phyloP scores from a whole-genome alignment of 1,284 basidiomycete species.

The Cystobasidium slooffiae region DNA sequence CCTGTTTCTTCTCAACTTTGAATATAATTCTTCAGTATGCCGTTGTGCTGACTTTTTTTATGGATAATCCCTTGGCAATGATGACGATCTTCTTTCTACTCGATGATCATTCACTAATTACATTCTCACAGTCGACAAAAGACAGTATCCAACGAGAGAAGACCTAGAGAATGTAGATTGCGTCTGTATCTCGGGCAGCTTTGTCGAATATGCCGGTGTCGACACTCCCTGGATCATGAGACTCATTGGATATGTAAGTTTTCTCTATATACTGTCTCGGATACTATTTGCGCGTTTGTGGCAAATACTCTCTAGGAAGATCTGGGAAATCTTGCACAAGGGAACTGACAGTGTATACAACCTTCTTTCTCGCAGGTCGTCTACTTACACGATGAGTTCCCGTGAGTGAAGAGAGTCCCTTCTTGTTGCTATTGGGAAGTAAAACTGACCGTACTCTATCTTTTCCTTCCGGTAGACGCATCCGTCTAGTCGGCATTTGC shows the following conservation, averaged over 20 bases:
- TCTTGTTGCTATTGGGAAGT: neutral
- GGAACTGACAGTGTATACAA: neutral
- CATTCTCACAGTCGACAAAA: conserved; percentile 46
- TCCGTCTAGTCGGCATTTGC: conserved; percentile 51
- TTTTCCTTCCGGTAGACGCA: conserved; percentile 37
- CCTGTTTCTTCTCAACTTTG: neutral
- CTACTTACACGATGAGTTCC: conserved; percentile 48
- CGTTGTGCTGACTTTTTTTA: neutral
- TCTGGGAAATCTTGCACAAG: neutral
- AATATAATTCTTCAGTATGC: neutral
- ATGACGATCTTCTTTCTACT: conserved; percentile 1
- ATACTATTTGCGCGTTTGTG: neutral
- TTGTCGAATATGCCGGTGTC: conserved; percentile 50
- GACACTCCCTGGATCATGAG: conserved; percentile 51
- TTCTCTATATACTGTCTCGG: no score
- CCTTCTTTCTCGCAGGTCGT: conserved; percentile 44
- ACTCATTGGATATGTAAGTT: conserved; percentile 59
- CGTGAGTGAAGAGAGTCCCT: conserved; percentile 20
- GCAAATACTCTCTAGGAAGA: neutral
- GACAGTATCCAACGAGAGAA: conserved; percentile 49
- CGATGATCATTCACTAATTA: neutral
- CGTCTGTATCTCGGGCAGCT: conserved; percentile 50
- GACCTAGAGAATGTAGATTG: conserved; percentile 48
- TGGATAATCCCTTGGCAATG: conserved; percentile 1
- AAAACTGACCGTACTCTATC: no score